Base-by-base conservation (phyloP, 2,329 filamentous ascomycete species). In the Pezicula neosporulosa region DNA sequence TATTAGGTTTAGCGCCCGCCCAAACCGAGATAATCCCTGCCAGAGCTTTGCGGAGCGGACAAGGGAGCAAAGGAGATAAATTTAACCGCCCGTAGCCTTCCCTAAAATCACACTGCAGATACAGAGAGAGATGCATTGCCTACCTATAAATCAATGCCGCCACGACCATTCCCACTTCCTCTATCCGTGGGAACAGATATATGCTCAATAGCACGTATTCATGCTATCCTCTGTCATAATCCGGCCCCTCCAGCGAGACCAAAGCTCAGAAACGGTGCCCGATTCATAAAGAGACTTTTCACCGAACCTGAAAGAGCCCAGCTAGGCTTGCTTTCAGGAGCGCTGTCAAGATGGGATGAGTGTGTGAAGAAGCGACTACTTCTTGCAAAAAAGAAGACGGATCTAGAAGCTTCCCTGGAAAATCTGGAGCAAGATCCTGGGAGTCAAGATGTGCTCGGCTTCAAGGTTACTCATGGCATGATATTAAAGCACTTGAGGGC, bases 121-220 rank as follows among this genome's bases (percentile, higher is more conserved):
- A n/a, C 24, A 24, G 6, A 33, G 8, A 33, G 18, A 18, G 30
- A 45, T 21, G 27, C 41, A 7, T 19, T 5, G 16, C 16, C 28
- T 35, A 24, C 24, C 24, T 24, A 24, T 24, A 47, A 41, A 51
- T 19, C 36, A 35, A 56, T 57, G 57, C 58, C 30, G 30, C 30
- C 52, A 35, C 58, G 54, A 35, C 71, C 73, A 0, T 90, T 92
- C 60, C 85, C 86, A 1, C 74, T 83, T n/a, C 74, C 83, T 1
- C 64, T 93, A 13, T 77, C 78, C 45, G 73, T 96, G 48, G 91
- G 91, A 52, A 93, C 82, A 44, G 91, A 96, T 66, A 86, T 96
- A 51, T 90, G 89, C 68, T 77, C 78, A 51, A 78, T 90, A 51
- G 69, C 77, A 1, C 83, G 90, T 50, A 82, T 96, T 53, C 71